Conservation (phyloP, 306 rosid species). For the Prunus salicina region DNA sequence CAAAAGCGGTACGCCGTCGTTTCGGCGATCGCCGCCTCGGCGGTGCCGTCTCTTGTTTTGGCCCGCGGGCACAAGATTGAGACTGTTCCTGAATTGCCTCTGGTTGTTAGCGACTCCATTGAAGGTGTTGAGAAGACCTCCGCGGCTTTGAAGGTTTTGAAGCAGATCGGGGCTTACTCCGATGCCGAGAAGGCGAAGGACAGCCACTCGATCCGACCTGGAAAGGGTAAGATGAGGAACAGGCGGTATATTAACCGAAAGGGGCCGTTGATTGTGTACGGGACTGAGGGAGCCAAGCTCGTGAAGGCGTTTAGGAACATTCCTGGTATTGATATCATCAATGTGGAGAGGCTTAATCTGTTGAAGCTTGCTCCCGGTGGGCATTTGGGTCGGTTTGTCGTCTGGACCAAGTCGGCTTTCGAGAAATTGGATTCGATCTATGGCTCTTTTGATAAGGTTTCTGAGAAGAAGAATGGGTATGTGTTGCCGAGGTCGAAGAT, state of each 20-base stretch:
- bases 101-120: slow-evolving; percentile 31
- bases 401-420: slow-evolving; percentile 44
- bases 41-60: slow-evolving; percentile 33
- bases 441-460: slow-evolving; percentile 36
- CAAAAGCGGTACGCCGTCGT: slow-evolving; percentile 38
- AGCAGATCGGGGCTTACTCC: slow-evolving; percentile 34
- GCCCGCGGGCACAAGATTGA: slow-evolving; percentile 39
- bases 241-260: slow-evolving; percentile 35
- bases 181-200: slow-evolving; percentile 42
- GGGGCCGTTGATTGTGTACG: slow-evolving; percentile 41
- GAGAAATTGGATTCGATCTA: slow-evolving; percentile 44
- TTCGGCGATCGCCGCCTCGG: slow-evolving; percentile 38
- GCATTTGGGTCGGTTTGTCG: slow-evolving; percentile 40
- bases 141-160: slow-evolving; percentile 29
- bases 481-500: slow-evolving; percentile 42
- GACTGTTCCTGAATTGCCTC: slow-evolving; percentile 35
- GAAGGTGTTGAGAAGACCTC: slow-evolving; percentile 41
- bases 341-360: slow-evolving; percentile 41
- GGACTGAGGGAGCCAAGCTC: slow-evolving; percentile 39
- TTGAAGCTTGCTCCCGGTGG: slow-evolving; percentile 50
- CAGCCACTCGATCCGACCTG: slow-evolving; percentile 36
- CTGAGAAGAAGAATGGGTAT: slow-evolving; percentile 41
- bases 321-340: slow-evolving; percentile 34
- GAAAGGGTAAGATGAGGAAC: slow-evolving; percentile 43
- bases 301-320: slow-evolving; percentile 39